Base-by-base conservation (phyloP, 305 asterid genomes). In the Solanum hybrid region DNA sequence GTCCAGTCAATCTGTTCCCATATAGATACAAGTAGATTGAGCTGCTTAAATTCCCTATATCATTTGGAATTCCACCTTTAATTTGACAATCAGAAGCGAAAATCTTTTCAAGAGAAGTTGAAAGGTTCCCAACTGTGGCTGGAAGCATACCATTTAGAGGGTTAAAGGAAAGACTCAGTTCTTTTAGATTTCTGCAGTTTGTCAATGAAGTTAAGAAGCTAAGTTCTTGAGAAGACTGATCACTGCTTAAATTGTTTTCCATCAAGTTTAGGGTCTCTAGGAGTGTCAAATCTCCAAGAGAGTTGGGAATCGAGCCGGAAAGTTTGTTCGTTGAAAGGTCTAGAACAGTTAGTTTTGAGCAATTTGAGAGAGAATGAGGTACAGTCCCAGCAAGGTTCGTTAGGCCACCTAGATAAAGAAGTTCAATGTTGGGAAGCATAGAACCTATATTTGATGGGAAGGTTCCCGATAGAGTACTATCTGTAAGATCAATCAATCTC, bases 141-240 rank as follows among this genome's bases (percentile, higher is more conserved):
- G 94, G 95, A 88, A 93, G 88, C 69, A 37, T 35, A 24, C 89
- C 95, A 22, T 86, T 19, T 10, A 93, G 80, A 56, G 92, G 94
- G 85, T 94, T 94, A 13, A 17, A 19, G 42, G 5, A 6, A 24
- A 93, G 27, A 9, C 10, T 2, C 29, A 93, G 78, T 0, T 7
- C 2, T 77, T 7, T 40, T 36, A 93, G 78, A 4, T 13, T 45
- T 36, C 78, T 91, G 78, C 92, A 89, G 82, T 90, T 93, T 32
- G 91, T 51, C 90, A 93, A 90, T n/a, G 93, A 93, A 85, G 89
- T 86, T 32, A 94, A 7, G 85, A 92, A 88, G 85, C 89, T 90
- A 36, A 91, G 12, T 64, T 89, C 91, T 10, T 31, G 37, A 72
- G 78, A 14, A 38, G 88, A 64, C 29, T 91, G 37, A 1, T 92